phyloP scores from a whole-genome alignment of 768 basidiomycete species.

The Heimioporus sp. region DNA sequence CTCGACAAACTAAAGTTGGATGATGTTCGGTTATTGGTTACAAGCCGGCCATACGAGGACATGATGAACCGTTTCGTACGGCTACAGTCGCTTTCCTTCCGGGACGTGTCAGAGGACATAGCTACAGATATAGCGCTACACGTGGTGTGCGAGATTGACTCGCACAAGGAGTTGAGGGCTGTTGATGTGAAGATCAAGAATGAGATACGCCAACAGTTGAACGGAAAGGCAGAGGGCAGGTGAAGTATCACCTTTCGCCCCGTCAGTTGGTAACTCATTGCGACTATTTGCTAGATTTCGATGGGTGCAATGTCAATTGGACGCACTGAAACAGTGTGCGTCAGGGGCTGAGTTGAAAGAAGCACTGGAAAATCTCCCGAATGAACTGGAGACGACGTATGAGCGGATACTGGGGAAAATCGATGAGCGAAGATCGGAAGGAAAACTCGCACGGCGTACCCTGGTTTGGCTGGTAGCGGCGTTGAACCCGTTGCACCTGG shows the following conservation, averaged over 20 bases:
- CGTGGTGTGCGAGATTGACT: not conserved
- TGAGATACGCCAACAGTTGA: not conserved
- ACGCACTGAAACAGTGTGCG: not conserved
- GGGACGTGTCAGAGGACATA: not conserved
- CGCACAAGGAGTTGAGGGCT: not conserved
- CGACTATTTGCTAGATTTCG: not conserved
- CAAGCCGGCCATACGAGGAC: too few species aligned
- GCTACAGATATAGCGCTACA: not conserved
- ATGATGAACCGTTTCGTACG: not conserved
- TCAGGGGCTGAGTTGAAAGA: not conserved
- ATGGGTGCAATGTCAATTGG: slow-evolving; percentile 5
- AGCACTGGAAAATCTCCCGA: too few species aligned
- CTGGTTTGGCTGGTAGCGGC: too few species aligned
- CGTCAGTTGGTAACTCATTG: not conserved
- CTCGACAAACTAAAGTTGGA: too few species aligned
- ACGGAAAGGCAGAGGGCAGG: not conserved
- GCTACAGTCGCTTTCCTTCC: not conserved
- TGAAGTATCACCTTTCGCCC: not conserved
- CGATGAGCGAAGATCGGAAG: too few species aligned
- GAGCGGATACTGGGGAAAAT: too few species aligned
- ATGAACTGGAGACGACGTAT: too few species aligned
- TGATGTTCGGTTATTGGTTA: too few species aligned
- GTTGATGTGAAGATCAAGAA: not conserved
- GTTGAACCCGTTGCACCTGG: too few species aligned
- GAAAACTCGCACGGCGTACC: too few species aligned